Evolutionary conservation across 495 filamentous ascomycete species (phyloP).

Genomic region (Penicillium angulare): DNA sequence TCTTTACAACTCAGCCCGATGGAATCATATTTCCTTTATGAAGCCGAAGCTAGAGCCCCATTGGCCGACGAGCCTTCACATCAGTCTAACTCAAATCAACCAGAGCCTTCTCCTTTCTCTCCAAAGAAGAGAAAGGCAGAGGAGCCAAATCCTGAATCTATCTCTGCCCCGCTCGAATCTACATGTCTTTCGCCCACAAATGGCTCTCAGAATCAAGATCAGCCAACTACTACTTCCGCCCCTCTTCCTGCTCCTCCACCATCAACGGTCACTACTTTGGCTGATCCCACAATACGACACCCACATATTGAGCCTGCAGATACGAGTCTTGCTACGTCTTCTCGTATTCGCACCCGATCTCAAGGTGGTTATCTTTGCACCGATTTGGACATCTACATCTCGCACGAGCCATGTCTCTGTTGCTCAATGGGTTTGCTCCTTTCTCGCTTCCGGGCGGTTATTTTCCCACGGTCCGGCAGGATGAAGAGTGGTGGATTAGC

Average conservation of each 20-base stretch:
- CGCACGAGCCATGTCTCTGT: constrained; percentile 93
- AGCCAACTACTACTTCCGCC: no score
- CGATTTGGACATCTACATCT: constrained; percentile 84
- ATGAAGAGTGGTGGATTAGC: constrained; percentile 41
- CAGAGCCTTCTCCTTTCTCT: constrained; percentile 1
- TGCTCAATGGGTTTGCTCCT: constrained; percentile 95
- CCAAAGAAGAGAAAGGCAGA: constrained; percentile 24
- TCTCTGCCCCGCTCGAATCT: neutral
- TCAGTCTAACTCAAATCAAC: neutral
- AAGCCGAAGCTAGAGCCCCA: no score
- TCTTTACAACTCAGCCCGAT: constrained; percentile 25
- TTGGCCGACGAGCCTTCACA: no score
- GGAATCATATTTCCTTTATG: constrained; percentile 38
- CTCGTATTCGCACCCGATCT: constrained; percentile 40
- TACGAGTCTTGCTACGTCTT: neutral
- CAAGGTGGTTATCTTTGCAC: constrained; percentile 92
- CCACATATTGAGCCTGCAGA: constrained; percentile 1
- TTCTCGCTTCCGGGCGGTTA: constrained; percentile 77
- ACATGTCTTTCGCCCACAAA: no score
- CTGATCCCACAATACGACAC: neutral
- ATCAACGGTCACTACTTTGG: neutral
- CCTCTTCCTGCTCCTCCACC: constrained; percentile 19
- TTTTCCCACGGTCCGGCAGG: constrained; percentile 63
- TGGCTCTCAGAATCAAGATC: no score
- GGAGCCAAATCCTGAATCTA: constrained; percentile 14